Evolutionary conservation across 768 basidiomycete genomes (phyloP), one percentile per base, ranked within the genome.

Genomic region (Boletus subcaerulescens): DNA sequence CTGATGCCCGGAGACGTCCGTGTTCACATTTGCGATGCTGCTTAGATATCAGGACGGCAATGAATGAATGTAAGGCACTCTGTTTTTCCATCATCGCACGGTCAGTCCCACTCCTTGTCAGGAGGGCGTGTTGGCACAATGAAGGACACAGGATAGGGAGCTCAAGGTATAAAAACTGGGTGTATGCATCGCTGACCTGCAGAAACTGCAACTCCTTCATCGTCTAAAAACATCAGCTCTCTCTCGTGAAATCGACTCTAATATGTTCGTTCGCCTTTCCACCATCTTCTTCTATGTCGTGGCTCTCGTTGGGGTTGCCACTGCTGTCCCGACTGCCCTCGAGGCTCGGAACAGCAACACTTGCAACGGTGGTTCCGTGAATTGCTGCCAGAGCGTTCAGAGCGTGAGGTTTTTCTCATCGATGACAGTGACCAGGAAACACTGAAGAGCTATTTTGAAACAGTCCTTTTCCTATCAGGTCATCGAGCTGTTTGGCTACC

Each of bases 301-400:
- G 11, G 61, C 50, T 35, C 48, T 63, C 35, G 45, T 35, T 18
- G 55, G 58, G 13, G 10, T 42, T 29, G 40, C 33, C 13, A 11
- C 9, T 22, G 55, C 55, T 20, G 45, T n/a, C 24, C 59, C 58
- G 12, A 32, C 33, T 32, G 41, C 22, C 11, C 46, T 59, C 22
- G 45, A 45, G 14, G 45, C 15, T 29, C 56, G 56, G 22, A 7
- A 39, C 15, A 33, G 32, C 31, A 39, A 18, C 44, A 1, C 63
- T 17, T 81, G 80, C 67, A 71, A 72, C 63, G 45, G 62, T n/a
- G n/a, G n/a, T n/a, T n/a, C n/a, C n/a, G 45, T 76, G 24, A 43
- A 48, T 15, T 64, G 55, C 52, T 62, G 49, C 38, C 4, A n/a
- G 32, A 48, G 24, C 32, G 4, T 11, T 11, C 22, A 15, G 5